These are phyloP conservation scores for Cladosporium sp. DNA, from an alignment of 2,329 filamentous ascomycete species.

Conservation along the genomic window DNA sequence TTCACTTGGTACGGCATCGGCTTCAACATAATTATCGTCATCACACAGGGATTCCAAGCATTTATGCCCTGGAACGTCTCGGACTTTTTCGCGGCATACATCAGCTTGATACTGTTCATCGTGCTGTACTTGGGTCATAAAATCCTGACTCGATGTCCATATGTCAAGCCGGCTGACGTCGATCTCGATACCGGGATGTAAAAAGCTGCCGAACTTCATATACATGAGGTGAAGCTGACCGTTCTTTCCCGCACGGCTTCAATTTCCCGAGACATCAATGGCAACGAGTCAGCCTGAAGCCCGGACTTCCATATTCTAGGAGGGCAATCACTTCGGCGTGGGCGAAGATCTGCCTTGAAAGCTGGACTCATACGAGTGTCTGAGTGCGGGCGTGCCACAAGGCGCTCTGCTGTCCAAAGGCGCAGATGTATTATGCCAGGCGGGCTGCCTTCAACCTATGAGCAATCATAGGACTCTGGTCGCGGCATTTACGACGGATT, in stretches of 20 bases:
- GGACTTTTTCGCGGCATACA: slow-evolving; percentile 69
- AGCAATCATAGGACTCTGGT: no score
- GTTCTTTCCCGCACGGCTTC: background rate
- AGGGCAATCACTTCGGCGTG: background rate
- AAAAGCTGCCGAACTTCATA: slow-evolving; percentile 32
- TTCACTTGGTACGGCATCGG: slow-evolving; percentile 63
- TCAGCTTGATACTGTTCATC: slow-evolving; percentile 68
- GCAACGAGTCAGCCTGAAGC: background rate
- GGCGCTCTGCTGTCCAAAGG: background rate
- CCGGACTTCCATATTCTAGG: background rate
- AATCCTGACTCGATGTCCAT: slow-evolving; percentile 46
- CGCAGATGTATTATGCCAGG: background rate
- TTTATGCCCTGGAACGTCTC: slow-evolving; percentile 68
- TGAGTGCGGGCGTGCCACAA: no score
- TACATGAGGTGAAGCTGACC: slow-evolving; percentile 27
- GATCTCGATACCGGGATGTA: slow-evolving; percentile 41
- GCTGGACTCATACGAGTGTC: no score
- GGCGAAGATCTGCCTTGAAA: background rate
- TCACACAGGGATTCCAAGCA: slow-evolving; percentile 72
- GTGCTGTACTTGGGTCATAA: slow-evolving; percentile 69
- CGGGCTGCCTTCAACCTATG: no score
- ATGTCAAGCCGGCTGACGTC: slow-evolving; percentile 38
- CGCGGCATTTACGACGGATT: no score
- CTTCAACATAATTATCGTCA: slow-evolving; percentile 65
- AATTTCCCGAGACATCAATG: background rate